Base-by-base conservation (phyloP, 2,329 filamentous ascomycete species). In the Mycosphaerella arachidis region DNA sequence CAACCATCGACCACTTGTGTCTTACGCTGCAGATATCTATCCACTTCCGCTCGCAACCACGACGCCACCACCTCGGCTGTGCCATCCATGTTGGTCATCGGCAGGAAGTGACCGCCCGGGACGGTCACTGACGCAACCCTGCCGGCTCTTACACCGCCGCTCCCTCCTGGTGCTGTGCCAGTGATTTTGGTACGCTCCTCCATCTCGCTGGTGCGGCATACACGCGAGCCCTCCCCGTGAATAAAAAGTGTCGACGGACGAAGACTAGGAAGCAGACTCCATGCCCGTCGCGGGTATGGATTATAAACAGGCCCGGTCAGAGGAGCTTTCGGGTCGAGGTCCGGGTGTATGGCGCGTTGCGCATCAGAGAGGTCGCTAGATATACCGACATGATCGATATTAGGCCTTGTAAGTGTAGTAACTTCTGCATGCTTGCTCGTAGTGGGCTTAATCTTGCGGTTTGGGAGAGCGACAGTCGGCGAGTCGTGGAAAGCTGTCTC, bases 21-120 rank as follows among this genome's bases (percentile, higher is more conserved):
- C 40, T 57, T 54, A 4, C 40, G 45, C 46, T 48, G 24, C 30
- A 27, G 18, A 48, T 40, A 60, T 7, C 31, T 35, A 43, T 52
- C 48, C 20, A n/a, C 18, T 52, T 37, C 31, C 45, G 24, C 27
- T 48, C 68, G 66, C 16, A 77, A 60, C 75, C 75, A 77, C 24
- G 64, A 67, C n/a, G 65, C 68, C 16, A 29, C 31, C 10, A 71
- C 67, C n/a, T 81, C 76, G 2, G 90, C 91, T 62, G 86, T 88
- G 66, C 83, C 79, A 3, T 68, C 76, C 0, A 89, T 87, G 46
- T 83, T 82, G 73, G 95, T 91, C 82, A 95, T 88, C 0, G 91
- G 87, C 30, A 96, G 82, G 31, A 95, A 74, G 72, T 96, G 91
- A 0, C 92, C 91, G 0, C 81, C 81, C 27, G 86, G 76, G 5